Base-by-base conservation (phyloP, 106 monocot species). In the Dendrobium catenatum region DNA sequence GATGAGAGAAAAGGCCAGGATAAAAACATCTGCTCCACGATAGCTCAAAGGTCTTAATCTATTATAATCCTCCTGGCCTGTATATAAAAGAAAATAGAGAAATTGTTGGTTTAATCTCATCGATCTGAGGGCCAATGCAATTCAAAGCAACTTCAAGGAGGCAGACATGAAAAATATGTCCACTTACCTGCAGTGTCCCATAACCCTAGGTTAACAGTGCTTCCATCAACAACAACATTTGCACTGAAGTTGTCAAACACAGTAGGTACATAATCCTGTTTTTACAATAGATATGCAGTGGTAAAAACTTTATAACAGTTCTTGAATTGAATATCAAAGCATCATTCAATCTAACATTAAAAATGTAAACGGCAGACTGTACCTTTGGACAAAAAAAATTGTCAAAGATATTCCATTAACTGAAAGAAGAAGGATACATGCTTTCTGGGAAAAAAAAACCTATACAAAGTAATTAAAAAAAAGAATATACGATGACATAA, bases 1-100 rank as follows among this genome's bases (percentile, higher is more conserved):
- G 70, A 92, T 92, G 77, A 89, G 87, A 59, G 92, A 92, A 82
- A 92, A 92, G 58, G 89, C 89, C 33, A 89, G 72, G n/a, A 92
- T 76, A 59, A 89, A 89, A 51, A 92, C 87, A 87, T 92, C 92
- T 80, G 92, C 89, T 6, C 92, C 92, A 82, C 92, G 87, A 74
- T 92, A 92, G 70, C 92, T 89, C 80, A 92, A 81, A 47, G 92
- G 89, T 84, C 92, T 85, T 83, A 92, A 77, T 82, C 92, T 85
- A 73, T 89, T 89, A 80, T 89, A 92, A 81, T 92, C 92, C 79
- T 92, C 92, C 75, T 92, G 92, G n/a, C 92, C 89, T 92, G 84
- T 81, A n/a, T 72, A 29, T 55, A 73, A 73, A 78, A 6, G 56
- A 9, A 37, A 79, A 78, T 79, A 33, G 24, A 75, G 7, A 27